phyloP scores from a whole-genome alignment of 371 early-diverging fungal species.

The Mucor plumbeus region DNA sequence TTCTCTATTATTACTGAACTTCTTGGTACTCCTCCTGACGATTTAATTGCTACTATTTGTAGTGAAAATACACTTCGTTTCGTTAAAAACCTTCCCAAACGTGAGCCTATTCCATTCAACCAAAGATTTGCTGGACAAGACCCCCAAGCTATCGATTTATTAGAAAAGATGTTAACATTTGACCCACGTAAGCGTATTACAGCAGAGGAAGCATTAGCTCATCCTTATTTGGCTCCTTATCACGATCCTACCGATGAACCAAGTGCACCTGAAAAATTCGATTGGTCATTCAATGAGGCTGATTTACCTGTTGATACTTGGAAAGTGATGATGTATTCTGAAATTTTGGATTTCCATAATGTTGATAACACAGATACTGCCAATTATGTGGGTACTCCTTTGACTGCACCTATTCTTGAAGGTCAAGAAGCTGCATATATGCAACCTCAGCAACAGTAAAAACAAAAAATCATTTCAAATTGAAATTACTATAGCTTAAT shows the following conservation, averaged over 20 bases:
- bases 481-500: not conserved
- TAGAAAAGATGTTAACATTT: slow-evolving; percentile 91
- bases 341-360: slow-evolving; percentile 73
- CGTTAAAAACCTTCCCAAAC: slow-evolving; percentile 85
- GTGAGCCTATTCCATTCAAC: slow-evolving; percentile 81
- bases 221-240: slow-evolving; percentile 88
- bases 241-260: slow-evolving; percentile 95
- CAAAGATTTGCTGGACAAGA: slow-evolving; percentile 59
- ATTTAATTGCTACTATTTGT: slow-evolving; percentile 89
- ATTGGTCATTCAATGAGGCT: slow-evolving; percentile 95
- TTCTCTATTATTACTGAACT: slow-evolving; percentile 93
- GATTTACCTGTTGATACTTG: slow-evolving; percentile 88
- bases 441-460: slow-evolving; percentile 24
- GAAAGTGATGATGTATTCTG: slow-evolving; percentile 85
- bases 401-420: slow-evolving; percentile 45
- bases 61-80: slow-evolving; percentile 94
- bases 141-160: slow-evolving; percentile 80
- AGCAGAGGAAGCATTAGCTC: slow-evolving; percentile 86
- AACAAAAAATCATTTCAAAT: not conserved
- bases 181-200: slow-evolving; percentile 92
- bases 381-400: slow-evolving; percentile 18
- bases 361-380: slow-evolving; percentile 48
- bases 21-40: slow-evolving; percentile 91
- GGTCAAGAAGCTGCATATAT: slow-evolving; percentile 38
- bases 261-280: slow-evolving; percentile 79